Percentiles rank a stretch among this genome's conserved stretches.
Evolutionary conservation across 805 yeast species (phyloP).

Genomic region (Debaryomyces tyrocola): DNA sequence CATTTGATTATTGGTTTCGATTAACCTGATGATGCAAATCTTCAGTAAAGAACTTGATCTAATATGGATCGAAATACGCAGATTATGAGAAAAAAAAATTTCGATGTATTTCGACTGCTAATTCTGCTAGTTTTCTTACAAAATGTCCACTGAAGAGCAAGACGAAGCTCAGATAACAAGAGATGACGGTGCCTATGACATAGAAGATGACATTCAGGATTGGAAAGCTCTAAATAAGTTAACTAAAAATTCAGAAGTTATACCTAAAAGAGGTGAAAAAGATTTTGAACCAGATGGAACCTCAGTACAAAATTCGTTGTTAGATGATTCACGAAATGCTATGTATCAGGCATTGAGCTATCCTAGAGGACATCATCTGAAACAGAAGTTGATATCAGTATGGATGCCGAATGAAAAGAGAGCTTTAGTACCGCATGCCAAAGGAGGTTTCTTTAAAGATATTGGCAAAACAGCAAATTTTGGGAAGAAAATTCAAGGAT

Average conservation of each 20-base stretch:
- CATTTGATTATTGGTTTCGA: slow-evolving; percentile 9
- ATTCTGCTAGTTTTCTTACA: not conserved
- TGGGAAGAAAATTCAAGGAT: slow-evolving; percentile 20
- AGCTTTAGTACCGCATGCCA: slow-evolving; percentile 46
- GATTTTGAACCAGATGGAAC: slow-evolving; percentile 86
- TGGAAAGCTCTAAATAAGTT: slow-evolving; percentile 24
- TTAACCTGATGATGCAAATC: not conserved
- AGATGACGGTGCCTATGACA: slow-evolving; percentile 7
- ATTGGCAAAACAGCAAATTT: slow-evolving; percentile 56
- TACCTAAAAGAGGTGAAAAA: slow-evolving; percentile 78
- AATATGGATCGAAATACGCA: not conserved
- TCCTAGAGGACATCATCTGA: slow-evolving; percentile 48
- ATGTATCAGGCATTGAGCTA: slow-evolving; percentile 69
- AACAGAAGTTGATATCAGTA: slow-evolving; percentile 53
- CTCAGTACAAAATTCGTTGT: slow-evolving; percentile 42
- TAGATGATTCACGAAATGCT: slow-evolving; percentile 57
- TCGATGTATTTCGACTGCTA: too few relatives aligned
- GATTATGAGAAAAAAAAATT: too few relatives aligned
- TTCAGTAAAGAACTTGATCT: not conserved
- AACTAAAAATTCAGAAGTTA: slow-evolving; percentile 1
- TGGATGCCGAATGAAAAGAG: slow-evolving; percentile 32
- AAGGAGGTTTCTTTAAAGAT: slow-evolving; percentile 72
- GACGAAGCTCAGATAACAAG: not conserved
- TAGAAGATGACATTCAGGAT: slow-evolving; percentile 34
- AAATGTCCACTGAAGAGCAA: not conserved